These are phyloP conservation scores for Ilyonectria mors-panacis DNA, from an alignment of 2,329 filamentous ascomycete genomes.

Conservation along the genomic window DNA sequence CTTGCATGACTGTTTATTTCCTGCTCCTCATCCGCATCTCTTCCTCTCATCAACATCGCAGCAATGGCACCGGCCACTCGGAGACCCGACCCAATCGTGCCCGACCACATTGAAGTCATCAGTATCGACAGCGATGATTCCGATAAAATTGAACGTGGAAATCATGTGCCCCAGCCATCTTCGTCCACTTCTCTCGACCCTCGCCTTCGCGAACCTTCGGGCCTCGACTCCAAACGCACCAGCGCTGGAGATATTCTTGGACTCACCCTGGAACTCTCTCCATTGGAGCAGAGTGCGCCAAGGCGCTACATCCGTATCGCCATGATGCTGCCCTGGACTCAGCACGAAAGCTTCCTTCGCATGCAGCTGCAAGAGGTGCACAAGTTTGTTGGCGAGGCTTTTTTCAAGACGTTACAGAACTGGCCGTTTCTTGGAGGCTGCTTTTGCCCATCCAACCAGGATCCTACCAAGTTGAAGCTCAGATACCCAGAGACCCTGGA, in stretches of 20 bases:
- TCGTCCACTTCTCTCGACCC: not conserved
- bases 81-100: not conserved
- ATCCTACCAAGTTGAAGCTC: slow-evolving; percentile 16
- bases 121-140: not conserved
- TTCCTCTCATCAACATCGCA: not conserved
- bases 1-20: not conserved
- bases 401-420: slow-evolving; percentile 25
- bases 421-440: slow-evolving; percentile 38
- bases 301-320: slow-evolving; percentile 38
- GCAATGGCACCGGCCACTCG: not conserved
- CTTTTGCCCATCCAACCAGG: slow-evolving; percentile 11
- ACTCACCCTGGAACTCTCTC: slow-evolving; percentile 28
- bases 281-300: slow-evolving; percentile 35
- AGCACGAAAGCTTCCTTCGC: not conserved
- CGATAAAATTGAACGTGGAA: not conserved
- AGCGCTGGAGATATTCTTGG: not conserved
- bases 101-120: not conserved
- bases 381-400: not conserved
- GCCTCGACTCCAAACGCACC: not conserved
- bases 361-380: not conserved
- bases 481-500: slow-evolving; percentile 17
- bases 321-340: slow-evolving; percentile 20
- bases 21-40: not conserved
- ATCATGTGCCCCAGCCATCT: not conserved
- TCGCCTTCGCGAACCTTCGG: not conserved